Evolutionary conservation across 2,329 filamentous ascomycete species (phyloP), one percentile per base, ranked within the genome.

Genomic region (Botrytis porri): DNA sequence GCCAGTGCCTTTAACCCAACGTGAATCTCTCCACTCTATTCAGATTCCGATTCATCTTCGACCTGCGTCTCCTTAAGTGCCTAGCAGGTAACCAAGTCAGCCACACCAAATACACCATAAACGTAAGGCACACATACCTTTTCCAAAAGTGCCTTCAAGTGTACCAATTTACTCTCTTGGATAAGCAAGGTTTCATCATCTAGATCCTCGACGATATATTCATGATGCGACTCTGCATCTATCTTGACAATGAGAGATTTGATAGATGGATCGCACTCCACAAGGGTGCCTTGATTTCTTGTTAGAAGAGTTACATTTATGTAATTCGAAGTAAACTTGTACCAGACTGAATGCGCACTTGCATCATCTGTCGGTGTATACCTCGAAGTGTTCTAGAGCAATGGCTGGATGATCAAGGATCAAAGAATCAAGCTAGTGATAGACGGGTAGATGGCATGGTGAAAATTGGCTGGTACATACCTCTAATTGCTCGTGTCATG

Each of bases 241-340:
- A 95, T 92, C 79, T 90, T 92, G 77, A 93, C 85, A 79, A 95
- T 91, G 84, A 95, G 94, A 75, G 93, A 92, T 83, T 94, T 95
- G 86, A 95, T 94, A 62, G 92, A 93, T n/a, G 93, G 91, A 81
- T 95, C 93, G 83, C 92, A 94, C 82, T 94, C 89, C 82, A 95
- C 89, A 76, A 95, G 87, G 41, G 93, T 90, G 75, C 92, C 92
- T 86, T 66, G 22, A 20, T 48, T 48, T 59, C 9, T 18, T 60
- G 60, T 71, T 39, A 71, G 59, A 39, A 45, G 12, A 4, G 43
- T 20, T 57, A 16, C n/a, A 16, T 20, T 6, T 25, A n/a, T 22
- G n/a, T 22, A 14, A 39, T 32, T 25, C 20, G 7, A 29, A 48
- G 20, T 16, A 41, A 18, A 41, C n/a, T 35, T 41, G n/a, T 45